These are phyloP conservation scores for Corchorus olitorius DNA, from an alignment of 345 rosid species.

Conservation along the genomic window DNA sequence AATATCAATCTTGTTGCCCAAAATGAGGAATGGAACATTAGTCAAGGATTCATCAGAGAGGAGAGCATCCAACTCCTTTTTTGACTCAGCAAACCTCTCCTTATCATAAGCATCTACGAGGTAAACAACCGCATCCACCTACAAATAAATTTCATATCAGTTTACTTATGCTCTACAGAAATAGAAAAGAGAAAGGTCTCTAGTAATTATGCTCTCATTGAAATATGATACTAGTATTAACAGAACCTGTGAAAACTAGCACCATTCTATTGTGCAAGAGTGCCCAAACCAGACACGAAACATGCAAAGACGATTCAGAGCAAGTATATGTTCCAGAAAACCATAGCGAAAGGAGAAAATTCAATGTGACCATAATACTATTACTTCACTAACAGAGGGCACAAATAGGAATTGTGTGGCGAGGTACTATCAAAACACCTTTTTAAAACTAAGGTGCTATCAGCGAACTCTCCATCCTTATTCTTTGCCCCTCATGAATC, in stretches of 20 bases:
- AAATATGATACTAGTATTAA: neutral
- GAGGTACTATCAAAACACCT: constrained; percentile 31
- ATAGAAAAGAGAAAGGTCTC: neutral
- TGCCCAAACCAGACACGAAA: neutral
- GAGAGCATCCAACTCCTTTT: constrained; percentile 65
- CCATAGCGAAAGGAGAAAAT: neutral
- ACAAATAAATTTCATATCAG: constrained; percentile 12
- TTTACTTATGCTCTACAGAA: neutral
- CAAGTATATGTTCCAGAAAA: neutral
- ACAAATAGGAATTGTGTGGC: constrained; percentile 8
- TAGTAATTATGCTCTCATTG: neutral
- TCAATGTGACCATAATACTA: neutral
- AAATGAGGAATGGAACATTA: constrained; percentile 63
- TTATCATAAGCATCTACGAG: constrained; percentile 72
- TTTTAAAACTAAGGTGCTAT: constrained; percentile 20
- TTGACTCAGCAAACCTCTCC: constrained; percentile 65
- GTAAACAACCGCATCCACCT: constrained; percentile 83
- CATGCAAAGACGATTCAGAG: neutral
- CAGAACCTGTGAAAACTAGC: neutral
- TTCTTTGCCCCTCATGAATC: constrained; percentile 40
- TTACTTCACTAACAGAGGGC: neutral
- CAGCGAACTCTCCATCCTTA: constrained; percentile 31
- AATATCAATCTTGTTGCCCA: constrained; percentile 75
- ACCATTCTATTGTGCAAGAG: neutral
- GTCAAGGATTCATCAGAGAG: constrained; percentile 61